Conservation (phyloP, 345 rosid species). For the Linum trigynum region DNA sequence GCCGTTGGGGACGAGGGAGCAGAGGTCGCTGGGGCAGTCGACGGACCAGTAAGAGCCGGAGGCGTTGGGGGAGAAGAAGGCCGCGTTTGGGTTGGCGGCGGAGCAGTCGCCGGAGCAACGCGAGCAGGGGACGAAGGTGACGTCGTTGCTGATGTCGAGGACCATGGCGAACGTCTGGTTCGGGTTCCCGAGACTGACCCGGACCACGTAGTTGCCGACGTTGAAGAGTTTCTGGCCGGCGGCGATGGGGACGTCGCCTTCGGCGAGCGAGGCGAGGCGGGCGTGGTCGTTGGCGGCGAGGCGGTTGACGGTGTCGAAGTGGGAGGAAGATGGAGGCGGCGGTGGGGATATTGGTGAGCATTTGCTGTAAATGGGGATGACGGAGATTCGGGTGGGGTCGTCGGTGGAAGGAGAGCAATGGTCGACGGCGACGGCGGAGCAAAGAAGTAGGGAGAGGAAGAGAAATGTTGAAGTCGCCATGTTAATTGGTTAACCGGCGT, state of each 20-base stretch:
- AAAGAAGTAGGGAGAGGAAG: too few species aligned
- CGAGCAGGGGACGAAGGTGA: constrained; percentile 69
- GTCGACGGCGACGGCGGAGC: too few species aligned
- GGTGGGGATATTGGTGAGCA: constrained; percentile 61
- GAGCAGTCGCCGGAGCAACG: constrained; percentile 56
- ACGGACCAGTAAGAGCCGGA: constrained; percentile 46
- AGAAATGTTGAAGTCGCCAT: too few species aligned
- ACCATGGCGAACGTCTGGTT: constrained; percentile 78
- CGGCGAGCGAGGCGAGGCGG: constrained; percentile 29
- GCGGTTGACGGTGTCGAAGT: constrained; percentile 45
- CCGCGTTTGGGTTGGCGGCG: background rate
- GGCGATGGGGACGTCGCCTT: constrained; percentile 40
- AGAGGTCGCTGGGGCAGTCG: constrained; percentile 59
- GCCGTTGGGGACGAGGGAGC: constrained; percentile 36
- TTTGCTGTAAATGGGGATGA: constrained; percentile 14
- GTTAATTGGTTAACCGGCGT: too few species aligned
- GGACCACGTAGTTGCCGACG: constrained; percentile 58
- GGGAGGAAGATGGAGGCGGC: constrained; percentile 16
- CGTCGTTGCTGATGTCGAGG: constrained; percentile 68
- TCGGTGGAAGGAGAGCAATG: too few species aligned
- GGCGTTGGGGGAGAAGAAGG: constrained; percentile 37
- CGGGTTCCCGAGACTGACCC: constrained; percentile 65
- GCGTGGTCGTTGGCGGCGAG: constrained; percentile 68
- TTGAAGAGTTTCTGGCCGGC: constrained; percentile 45
- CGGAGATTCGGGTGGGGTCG: constrained; percentile 24